These are phyloP conservation scores for Microcyclospora pomicola DNA, from an alignment of 2,329 filamentous ascomycete species.

Conservation along the genomic window DNA sequence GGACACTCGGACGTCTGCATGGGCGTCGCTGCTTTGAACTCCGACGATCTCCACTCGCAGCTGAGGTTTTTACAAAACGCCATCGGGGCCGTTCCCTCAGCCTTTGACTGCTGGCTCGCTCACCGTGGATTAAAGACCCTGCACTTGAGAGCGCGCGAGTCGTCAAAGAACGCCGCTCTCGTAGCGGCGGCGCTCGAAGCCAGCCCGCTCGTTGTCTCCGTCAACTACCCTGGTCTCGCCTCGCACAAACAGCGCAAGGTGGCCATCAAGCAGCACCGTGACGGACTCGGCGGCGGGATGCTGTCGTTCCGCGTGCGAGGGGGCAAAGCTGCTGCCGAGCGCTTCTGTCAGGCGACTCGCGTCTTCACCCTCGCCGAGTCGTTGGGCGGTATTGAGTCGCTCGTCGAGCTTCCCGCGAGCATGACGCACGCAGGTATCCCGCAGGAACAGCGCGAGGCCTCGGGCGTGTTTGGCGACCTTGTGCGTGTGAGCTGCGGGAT, in stretches of 20 bases:
- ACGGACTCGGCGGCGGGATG: conserved; percentile 94
- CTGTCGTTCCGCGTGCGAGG: conserved; percentile 88
- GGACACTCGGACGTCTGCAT: conserved; percentile 94
- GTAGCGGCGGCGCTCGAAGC: conserved; percentile 65
- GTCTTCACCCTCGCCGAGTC: conserved; percentile 91
- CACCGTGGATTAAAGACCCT: conserved; percentile 95
- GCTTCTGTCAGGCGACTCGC: conserved; percentile 78
- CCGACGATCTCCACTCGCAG: conserved; percentile 58
- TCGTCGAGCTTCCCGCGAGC: conserved; percentile 81
- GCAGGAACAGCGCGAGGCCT: conserved; percentile 73
- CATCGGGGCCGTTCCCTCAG: conserved; percentile 83
- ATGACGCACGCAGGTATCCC: conserved; percentile 98
- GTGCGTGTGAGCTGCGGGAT: conserved; percentile 88
- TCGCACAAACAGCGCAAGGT: conserved; percentile 79
- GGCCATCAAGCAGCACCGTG: conserved; percentile 78
- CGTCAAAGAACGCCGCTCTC: conserved; percentile 63
- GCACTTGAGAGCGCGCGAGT: conserved; percentile 79
- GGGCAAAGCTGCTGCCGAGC: conserved; percentile 70
- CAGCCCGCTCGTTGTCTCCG: conserved; percentile 68
- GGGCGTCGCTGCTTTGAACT: conserved; percentile 94
- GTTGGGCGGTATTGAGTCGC: conserved; percentile 78
- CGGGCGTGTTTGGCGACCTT: conserved; percentile 89
- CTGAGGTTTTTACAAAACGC: conserved; percentile 92
- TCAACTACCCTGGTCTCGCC: conserved; percentile 88
- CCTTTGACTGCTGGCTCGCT: conserved; percentile 96